Evolutionary conservation across 768 basidiomycete species (phyloP), one percentile per base, ranked within the genome.

Genomic region (Botryobasidium botryosum): DNA sequence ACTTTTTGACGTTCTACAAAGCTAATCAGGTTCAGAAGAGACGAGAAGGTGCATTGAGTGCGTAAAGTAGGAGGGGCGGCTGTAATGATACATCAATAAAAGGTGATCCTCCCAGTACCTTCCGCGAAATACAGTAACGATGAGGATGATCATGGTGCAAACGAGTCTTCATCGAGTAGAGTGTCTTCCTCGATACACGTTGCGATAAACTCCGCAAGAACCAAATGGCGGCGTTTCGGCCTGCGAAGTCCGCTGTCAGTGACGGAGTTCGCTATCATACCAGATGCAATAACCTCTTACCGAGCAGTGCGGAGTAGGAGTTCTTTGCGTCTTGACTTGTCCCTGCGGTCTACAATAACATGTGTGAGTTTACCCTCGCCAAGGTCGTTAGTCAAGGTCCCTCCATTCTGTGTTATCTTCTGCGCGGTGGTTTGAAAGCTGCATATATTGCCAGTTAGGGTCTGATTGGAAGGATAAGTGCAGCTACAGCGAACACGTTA

Each of bases 141-240:
- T 39, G 18, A 46, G 8, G n/a, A n/a, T n/a, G n/a, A n/a, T 50
- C 46, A 50, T 3, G 49, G 49, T n/a, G 29, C 33, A 49, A 51
- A 50, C 18, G 35, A 83, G 51, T 83, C 83, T 61, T 92, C 88
- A 57, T 87, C 77, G 29, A 90, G 67, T 35, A 91, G 58, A 0
- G 85, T 86, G 35, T 68, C 70, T 56, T 90, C 84, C n/a, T 85
- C 85, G 26, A 90, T 55, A 55, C 79, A 88, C 4, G 75, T 78
- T 35, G 70, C 62, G 31, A 94, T 72, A 58, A 74, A 94, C 48
- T 83, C 81, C 0, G 77, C 67, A 43, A 87, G 66, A 6, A 92
- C 69, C 5, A 91, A 67, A 54, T 83, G 72, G 38, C 83, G 75
- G 21, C 77, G 72, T 61, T 82, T 86, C 2, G 85, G 84, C 53